These are phyloP conservation scores for Tetratostichococcus sp. DNA, from an alignment of 139 green algal species.

Conservation along the genomic window DNA sequence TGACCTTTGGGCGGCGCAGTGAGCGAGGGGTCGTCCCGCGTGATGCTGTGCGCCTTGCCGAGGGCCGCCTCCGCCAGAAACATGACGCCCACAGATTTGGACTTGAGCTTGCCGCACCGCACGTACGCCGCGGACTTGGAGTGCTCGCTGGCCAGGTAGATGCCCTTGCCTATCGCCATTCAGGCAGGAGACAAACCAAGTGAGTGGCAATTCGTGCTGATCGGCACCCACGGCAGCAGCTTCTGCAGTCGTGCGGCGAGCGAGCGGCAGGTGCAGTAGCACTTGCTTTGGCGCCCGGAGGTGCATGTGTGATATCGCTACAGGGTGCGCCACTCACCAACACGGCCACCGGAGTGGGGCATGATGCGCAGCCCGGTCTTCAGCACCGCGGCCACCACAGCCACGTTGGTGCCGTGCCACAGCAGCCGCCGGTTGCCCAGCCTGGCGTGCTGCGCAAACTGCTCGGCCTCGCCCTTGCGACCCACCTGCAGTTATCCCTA, in stretches of 20 bases:
- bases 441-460: slow-evolving; percentile 8
- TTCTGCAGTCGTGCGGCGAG: too few relatives aligned
- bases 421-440: slow-evolving; percentile 29
- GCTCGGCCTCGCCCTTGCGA: slow-evolving; percentile 5
- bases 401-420: slow-evolving; percentile 39
- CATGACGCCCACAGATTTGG: slow-evolving; percentile 15
- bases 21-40: slow-evolving; percentile 12
- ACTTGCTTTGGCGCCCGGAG: too few relatives aligned
- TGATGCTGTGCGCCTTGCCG: slow-evolving; percentile 20
- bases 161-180: slow-evolving; percentile 1
- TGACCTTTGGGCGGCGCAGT: slow-evolving; percentile 2
- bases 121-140: slow-evolving; percentile 26
- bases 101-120: neutral
- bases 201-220: too few relatives aligned
- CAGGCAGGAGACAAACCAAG: too few relatives aligned
- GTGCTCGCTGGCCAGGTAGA: slow-evolving; percentile 25
- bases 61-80: slow-evolving; percentile 31
- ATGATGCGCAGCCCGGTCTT: slow-evolving; percentile 33
- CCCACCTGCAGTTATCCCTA: slow-evolving; percentile 1
- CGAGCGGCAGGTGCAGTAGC: too few relatives aligned
- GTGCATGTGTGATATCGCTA: too few relatives aligned
- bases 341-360: slow-evolving; percentile 23
- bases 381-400: slow-evolving; percentile 29
- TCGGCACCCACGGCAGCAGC: too few relatives aligned
- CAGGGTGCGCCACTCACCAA: slow-evolving; percentile 11